Evolutionary conservation across 495 filamentous ascomycete species (phyloP).

Genomic region (Penicillium verhagenii): DNA sequence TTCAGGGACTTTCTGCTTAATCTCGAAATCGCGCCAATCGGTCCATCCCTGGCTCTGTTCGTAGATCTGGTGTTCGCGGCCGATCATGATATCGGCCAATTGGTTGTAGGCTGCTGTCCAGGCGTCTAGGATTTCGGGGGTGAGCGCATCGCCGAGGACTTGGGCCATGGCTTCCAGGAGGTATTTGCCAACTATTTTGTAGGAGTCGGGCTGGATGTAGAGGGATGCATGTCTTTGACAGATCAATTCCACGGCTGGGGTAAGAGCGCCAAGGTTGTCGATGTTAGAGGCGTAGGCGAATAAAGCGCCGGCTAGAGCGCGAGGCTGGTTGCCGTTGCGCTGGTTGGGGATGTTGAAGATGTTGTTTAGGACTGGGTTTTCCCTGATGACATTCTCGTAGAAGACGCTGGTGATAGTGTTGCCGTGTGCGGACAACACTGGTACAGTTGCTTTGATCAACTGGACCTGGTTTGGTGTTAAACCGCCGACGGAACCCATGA

Average conservation of each 20-base stretch:
- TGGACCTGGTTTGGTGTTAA: constrained; percentile 33
- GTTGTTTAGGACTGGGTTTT: constrained; percentile 59
- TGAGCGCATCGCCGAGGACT: constrained; percentile 66
- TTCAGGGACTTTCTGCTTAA: constrained; percentile 61
- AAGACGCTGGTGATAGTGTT: constrained; percentile 63
- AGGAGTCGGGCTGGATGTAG: constrained; percentile 65
- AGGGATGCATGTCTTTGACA: constrained; percentile 74
- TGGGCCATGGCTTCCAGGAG: constrained; percentile 66
- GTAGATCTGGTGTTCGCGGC: constrained; percentile 60
- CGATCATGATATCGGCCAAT: constrained; percentile 69
- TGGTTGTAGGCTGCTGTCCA: constrained; percentile 72
- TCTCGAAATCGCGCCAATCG: constrained; percentile 65
- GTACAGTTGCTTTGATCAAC: constrained; percentile 46
- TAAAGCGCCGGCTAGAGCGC: constrained; percentile 63
- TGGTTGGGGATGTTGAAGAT: constrained; percentile 70
- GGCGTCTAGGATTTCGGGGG: constrained; percentile 63
- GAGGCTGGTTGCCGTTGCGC: constrained; percentile 60
- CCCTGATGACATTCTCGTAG: constrained; percentile 65
- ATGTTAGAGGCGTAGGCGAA: constrained; percentile 71
- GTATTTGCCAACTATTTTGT: constrained; percentile 65
- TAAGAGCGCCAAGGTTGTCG: constrained; percentile 63
- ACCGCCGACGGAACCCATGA: constrained; percentile 16
- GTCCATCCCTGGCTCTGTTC: constrained; percentile 55
- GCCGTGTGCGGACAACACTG: constrained; percentile 63
- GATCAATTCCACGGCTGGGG: constrained; percentile 66